These are phyloP conservation scores for Dioszegia aurantiaca DNA, from an alignment of 768 basidiomycete species.

Conservation along the genomic window DNA sequence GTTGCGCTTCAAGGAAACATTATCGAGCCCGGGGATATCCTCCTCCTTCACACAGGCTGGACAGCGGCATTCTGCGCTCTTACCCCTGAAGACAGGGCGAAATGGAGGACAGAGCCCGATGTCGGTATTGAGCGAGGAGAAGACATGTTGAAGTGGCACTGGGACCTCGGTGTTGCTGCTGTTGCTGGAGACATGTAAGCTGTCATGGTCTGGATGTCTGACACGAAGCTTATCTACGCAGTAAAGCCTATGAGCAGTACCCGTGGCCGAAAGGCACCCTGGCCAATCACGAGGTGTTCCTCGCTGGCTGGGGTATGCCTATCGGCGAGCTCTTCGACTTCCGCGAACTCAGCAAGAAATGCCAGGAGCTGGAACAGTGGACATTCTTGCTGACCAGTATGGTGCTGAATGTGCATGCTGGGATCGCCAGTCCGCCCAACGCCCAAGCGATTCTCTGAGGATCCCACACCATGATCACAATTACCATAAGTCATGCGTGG, in stretches of 20 bases:
- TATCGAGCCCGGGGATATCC: conserved; percentile 27
- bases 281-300: conserved; percentile 28
- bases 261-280: conserved; percentile 16
- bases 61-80: conserved; percentile 22
- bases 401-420: conserved; percentile 27
- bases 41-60: conserved; percentile 33
- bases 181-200: conserved; percentile 31
- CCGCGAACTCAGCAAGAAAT: conserved; percentile 19
- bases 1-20: conserved; percentile 8
- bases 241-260: conserved; percentile 27
- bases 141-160: conserved; percentile 31
- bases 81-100: conserved; percentile 12
- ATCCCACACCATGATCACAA: too few species aligned
- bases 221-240: too few species aligned
- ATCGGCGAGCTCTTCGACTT: conserved; percentile 38
- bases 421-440: conserved; percentile 38
- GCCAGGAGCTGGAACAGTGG: conserved; percentile 20
- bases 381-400: conserved; percentile 37
- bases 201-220: too few species aligned
- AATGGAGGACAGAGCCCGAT: conserved; percentile 1
- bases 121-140: conserved; percentile 19
- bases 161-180: conserved; percentile 32
- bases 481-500: too few species aligned
- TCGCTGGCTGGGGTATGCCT: conserved; percentile 34
- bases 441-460: conserved; percentile 31